A percentile compares a stretch with the other conserved stretches of the same genome.
These are phyloP conservation scores for Taxillus chinensis DNA, from an alignment of 164 flowering plant genomes.

Conservation along the genomic window DNA sequence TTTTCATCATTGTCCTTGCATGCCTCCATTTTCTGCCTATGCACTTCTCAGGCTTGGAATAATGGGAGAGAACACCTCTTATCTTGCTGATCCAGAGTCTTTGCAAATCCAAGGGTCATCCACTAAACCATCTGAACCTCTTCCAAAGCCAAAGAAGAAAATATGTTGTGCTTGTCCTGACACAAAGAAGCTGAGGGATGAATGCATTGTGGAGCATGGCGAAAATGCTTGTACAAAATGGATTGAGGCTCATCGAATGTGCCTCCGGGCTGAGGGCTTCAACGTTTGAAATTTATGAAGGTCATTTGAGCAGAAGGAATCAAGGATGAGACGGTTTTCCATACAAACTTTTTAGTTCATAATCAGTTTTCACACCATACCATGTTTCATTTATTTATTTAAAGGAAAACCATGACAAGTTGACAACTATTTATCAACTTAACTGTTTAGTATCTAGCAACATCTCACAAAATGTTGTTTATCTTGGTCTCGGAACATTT, in stretches of 20 bases:
- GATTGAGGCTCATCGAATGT: constrained; percentile 66
- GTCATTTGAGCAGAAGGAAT: not conserved
- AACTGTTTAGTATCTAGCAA: too few species aligned
- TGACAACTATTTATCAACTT: too few species aligned
- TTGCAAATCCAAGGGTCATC: constrained; percentile 21
- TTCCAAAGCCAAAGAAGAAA: constrained; percentile 63
- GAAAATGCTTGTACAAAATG: constrained; percentile 58
- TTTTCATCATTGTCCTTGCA: too few species aligned
- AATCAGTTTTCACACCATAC: not conserved
- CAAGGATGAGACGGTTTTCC: not conserved
- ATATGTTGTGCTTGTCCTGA: constrained; percentile 81
- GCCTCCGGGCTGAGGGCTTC: constrained; percentile 74
- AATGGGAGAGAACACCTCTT: constrained; percentile 39
- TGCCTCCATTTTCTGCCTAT: not conserved
- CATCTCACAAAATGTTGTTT: too few species aligned
- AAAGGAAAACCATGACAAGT: too few species aligned
- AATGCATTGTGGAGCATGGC: constrained; percentile 70
- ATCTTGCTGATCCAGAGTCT: constrained; percentile 14
- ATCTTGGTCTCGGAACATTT: too few species aligned
- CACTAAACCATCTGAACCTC: constrained; percentile 14
- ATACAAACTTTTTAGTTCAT: not conserved
- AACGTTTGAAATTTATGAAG: constrained; percentile 29
- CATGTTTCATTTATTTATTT: too few species aligned
- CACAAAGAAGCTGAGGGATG: constrained; percentile 63
- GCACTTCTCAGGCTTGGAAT: not conserved